These are phyloP conservation scores for Pseudocercospora macadamiae DNA, from an alignment of 2,329 filamentous ascomycete genomes.

Conservation along the genomic window DNA sequence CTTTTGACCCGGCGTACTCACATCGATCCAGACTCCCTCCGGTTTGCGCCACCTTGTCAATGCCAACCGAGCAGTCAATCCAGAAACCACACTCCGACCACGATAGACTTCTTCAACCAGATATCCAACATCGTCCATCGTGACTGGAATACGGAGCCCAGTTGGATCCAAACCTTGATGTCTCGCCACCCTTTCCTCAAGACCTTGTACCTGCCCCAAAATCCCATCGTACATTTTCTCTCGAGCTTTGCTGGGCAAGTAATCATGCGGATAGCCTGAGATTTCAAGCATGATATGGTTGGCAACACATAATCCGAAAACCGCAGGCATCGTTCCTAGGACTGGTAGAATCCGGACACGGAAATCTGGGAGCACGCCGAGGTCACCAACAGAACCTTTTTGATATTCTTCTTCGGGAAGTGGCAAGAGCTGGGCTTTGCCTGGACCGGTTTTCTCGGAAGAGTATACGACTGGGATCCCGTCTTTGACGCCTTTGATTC, in stretches of 20 bases:
- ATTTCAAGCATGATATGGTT: constrained; percentile 90
- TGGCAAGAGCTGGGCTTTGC: constrained; percentile 87
- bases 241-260: constrained; percentile 75
- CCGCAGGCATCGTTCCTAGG: constrained; percentile 92
- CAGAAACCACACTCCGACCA: constrained; percentile 80
- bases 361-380: constrained; percentile 89
- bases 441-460: constrained; percentile 83
- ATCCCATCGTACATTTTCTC: constrained; percentile 93
- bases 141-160: constrained; percentile 79
- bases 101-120: constrained; percentile 86
- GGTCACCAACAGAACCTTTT: constrained; percentile 82
- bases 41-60: constrained; percentile 81
- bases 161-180: constrained; percentile 57
- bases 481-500: constrained; percentile 73
- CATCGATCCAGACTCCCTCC: constrained; percentile 63
- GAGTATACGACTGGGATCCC: constrained; percentile 94
- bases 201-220: constrained; percentile 71
- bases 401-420: constrained; percentile 84
- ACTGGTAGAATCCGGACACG: constrained; percentile 93
- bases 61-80: constrained; percentile 75
- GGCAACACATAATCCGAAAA: constrained; percentile 88
- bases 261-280: constrained; percentile 81
- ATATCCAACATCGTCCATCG: constrained; percentile 79
- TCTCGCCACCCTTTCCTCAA: constrained; percentile 75
- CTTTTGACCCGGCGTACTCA: constrained; percentile 73